Evolutionary conservation across 495 filamentous ascomycete genomes (phyloP), one percentile per base, ranked within the genome.

Genomic region (Halenospora varia): DNA sequence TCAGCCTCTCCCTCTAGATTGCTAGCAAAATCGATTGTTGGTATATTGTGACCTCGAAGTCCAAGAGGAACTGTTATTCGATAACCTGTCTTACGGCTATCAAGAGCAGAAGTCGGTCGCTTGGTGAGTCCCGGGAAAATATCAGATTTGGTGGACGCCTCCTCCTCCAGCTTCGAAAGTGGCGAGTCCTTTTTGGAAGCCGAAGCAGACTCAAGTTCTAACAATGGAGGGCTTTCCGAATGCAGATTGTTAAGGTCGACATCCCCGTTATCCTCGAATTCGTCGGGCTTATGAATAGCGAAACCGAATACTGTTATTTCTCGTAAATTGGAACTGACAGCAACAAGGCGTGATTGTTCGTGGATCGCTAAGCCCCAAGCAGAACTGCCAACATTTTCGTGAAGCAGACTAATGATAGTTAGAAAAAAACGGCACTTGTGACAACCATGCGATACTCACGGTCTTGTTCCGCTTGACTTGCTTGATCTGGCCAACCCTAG

Each of bases 331-430:
- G 88, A 82, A 53, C 86, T 85, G 17, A 93, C 86, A 0, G 92
- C 94, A 52, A 98, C 81, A 39, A 96, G 69, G 2, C 91, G 79
- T 11, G 87, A 85, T 57, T 59, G 11, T 60, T 86, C 82, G 63
- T 97, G 93, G 13, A 94, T 80, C 6, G 93, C 89, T 35, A 98
- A 66, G 0, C 94, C 94, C 94, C 94, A 98, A 2, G 90, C 93
- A 57, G 88, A 92, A 23, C 66, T 71, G 1, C 77, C 81, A 18
- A 97, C 90, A 69, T 87, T 88, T 52, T 87, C 78, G 62, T 83
- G 80, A 55, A 95, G 89, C 67, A 92, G 88, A 0, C 63, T 63
- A 45, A 17, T 15, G 2, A 3, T 9, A 51, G 23, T 55, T 23
- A 54, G 52, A 3, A 10, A 4, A 4, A n/a, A 6, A 6, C n/a